phyloP scores from a whole-genome alignment of 1,139 yeast species.

The Pichia terricola region DNA sequence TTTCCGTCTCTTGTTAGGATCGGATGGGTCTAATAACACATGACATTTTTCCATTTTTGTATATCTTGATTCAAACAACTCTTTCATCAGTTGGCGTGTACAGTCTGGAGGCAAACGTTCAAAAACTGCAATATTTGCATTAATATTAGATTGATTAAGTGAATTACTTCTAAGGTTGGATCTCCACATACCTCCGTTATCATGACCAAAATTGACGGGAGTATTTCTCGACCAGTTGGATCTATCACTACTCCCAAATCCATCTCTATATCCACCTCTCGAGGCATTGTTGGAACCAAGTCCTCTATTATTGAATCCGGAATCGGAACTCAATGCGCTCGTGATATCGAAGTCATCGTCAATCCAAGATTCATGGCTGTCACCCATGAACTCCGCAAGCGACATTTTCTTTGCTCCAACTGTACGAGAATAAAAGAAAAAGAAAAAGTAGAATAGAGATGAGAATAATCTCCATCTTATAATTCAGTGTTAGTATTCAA shows the following conservation, averaged over 20 bases:
- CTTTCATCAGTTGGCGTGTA: slow-evolving; percentile 20
- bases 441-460: not conserved
- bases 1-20: slow-evolving; percentile 14
- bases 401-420: slow-evolving; percentile 22
- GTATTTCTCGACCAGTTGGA: too few relatives aligned
- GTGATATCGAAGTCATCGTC: slow-evolving; percentile 24
- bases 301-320: too few relatives aligned
- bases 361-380: slow-evolving; percentile 24
- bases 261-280: too few relatives aligned
- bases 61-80: slow-evolving; percentile 24
- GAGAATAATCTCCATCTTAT: too few relatives aligned
- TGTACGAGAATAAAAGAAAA: not conserved
- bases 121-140: slow-evolving; percentile 21
- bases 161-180: too few relatives aligned
- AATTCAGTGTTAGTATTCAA: not conserved
- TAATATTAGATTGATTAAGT: not conserved
- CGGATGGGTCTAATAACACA: slow-evolving; percentile 21
- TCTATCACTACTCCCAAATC: too few relatives aligned
- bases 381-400: slow-evolving; percentile 24
- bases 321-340: not conserved
- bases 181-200: too few relatives aligned
- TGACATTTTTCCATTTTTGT: slow-evolving; percentile 20
- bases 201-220: too few relatives aligned
- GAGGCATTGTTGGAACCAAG: too few relatives aligned
- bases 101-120: slow-evolving; percentile 20